Percentiles rank a stretch among this genome's conserved stretches.
Conservation (phyloP, 129 eudicot genomes). For the Rutidosis leptorrhynchoides region DNA sequence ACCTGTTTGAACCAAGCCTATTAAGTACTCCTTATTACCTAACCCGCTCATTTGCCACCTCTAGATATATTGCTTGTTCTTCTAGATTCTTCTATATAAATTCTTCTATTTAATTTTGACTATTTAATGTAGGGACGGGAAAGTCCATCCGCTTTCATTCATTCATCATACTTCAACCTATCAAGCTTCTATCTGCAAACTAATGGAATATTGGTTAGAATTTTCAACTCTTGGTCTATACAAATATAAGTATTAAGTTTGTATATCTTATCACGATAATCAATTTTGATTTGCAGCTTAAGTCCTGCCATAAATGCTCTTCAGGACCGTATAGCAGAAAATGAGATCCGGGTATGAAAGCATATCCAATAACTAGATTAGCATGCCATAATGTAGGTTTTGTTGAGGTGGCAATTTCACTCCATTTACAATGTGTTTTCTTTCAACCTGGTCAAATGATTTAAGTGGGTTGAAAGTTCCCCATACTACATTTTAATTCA, state of each 20-base stretch:
- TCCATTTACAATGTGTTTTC: background rate
- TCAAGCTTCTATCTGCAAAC: slow-evolving; percentile 97
- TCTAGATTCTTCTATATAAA: background rate
- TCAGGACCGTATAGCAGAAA: slow-evolving; percentile 80
- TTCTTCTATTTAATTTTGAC: too few species aligned
- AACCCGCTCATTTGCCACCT: background rate
- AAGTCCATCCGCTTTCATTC: slow-evolving; percentile 85
- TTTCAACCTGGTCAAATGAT: background rate
- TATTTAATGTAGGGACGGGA: slow-evolving; percentile 65
- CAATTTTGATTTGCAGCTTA: slow-evolving; percentile 55
- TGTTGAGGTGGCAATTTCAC: background rate
- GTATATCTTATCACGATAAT: background rate
- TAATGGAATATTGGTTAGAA: slow-evolving; percentile 93
- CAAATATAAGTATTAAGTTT: slow-evolving; percentile 5
- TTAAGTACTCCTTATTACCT: too few species aligned
- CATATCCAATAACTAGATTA: slow-evolving; percentile 4
- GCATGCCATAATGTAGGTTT: background rate
- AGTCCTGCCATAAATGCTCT: slow-evolving; percentile 84
- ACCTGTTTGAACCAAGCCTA: background rate
- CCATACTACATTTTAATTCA: background rate
- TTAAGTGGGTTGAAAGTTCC: background rate
- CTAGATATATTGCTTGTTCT: slow-evolving; percentile 3
- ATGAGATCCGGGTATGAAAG: slow-evolving; percentile 77
- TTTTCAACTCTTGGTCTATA: background rate
- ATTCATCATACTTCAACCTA: slow-evolving; percentile 96